phyloP scores from a whole-genome alignment of 2,329 filamentous ascomycete species.

The Pestalotiopsis sp. region DNA sequence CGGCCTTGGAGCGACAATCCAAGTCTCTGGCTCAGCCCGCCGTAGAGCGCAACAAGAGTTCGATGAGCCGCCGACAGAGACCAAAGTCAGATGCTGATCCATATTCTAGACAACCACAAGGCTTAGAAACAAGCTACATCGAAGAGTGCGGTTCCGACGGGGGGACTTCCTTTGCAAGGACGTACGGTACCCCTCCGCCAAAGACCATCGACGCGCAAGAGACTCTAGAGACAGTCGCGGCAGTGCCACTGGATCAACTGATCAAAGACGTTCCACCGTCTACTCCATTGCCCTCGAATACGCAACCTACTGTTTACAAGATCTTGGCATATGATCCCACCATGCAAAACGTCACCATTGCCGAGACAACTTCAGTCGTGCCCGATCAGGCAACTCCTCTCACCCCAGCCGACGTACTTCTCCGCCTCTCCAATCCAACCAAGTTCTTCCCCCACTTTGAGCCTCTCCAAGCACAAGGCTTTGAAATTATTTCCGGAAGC shows the following conservation, averaged over 20 bases:
- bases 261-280: constrained; percentile 10
- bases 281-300: constrained; percentile 6
- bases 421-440: constrained; percentile 62
- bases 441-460: constrained; percentile 68
- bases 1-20: constrained; percentile 30
- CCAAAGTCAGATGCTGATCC: constrained; percentile 32
- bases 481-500: constrained; percentile 66
- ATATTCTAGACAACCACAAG: constrained; percentile 49
- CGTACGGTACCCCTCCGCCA: constrained; percentile 25
- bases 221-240: not conserved
- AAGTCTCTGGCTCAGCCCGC: constrained; percentile 14
- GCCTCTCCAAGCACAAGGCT: constrained; percentile 61
- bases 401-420: constrained; percentile 62
- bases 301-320: constrained; percentile 53
- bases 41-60: constrained; percentile 9
- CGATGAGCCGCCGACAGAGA: constrained; percentile 12
- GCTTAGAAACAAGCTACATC: constrained; percentile 49
- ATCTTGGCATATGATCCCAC: constrained; percentile 67
- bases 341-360: constrained; percentile 58
- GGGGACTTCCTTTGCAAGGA: constrained; percentile 38
- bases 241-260: constrained; percentile 15
- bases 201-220: constrained; percentile 15
- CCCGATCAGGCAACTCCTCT: constrained; percentile 50
- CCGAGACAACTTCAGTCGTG: constrained; percentile 61
- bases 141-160: constrained; percentile 43